A percentile compares a stretch with the other conserved stretches of the same genome.
Conservation (phyloP, 192 early-diverging fungal genomes). For the Pilobolus umbonatus region DNA sequence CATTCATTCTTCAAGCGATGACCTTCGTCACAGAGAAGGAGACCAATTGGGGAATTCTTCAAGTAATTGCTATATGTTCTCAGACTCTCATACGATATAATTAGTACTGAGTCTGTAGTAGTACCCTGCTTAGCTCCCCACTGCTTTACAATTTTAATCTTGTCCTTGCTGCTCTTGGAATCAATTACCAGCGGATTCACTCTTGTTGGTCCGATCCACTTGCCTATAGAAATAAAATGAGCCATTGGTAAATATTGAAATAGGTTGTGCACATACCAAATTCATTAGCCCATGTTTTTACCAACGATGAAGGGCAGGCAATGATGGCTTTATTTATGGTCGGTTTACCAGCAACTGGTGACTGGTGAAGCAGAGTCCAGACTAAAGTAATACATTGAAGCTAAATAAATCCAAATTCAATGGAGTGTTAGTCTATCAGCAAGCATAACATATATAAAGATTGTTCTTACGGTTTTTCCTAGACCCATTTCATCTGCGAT, state of each 20-base stretch:
- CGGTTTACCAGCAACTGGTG: slow-evolving; percentile 78
- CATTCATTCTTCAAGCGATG: slow-evolving; percentile 92
- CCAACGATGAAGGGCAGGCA: slow-evolving; percentile 91
- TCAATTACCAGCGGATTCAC: slow-evolving; percentile 88
- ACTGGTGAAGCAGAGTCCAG: slow-evolving; percentile 96
- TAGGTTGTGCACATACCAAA: slow-evolving; percentile 48
- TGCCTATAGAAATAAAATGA: slow-evolving; percentile 40
- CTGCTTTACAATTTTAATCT: slow-evolving; percentile 67
- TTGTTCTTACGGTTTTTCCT: slow-evolving; percentile 66
- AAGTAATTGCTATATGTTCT: slow-evolving; percentile 77
- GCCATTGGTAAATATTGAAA: too few species aligned
- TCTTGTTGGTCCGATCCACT: slow-evolving; percentile 85
- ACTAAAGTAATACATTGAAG: slow-evolving; percentile 90
- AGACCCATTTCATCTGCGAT: slow-evolving; percentile 99
- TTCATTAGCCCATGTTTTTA: slow-evolving; percentile 99
- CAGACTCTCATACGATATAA: slow-evolving; percentile 97
- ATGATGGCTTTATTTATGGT: slow-evolving; percentile 97
- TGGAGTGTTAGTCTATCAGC: too few species aligned
- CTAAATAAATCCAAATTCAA: too few species aligned
- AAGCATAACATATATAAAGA: too few species aligned
- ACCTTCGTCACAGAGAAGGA: slow-evolving; percentile 96
- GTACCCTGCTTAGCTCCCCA: slow-evolving; percentile 85
- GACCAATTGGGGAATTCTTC: slow-evolving; percentile 75
- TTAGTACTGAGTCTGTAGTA: slow-evolving; percentile 80
- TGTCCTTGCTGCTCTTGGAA: slow-evolving; percentile 83